Percentiles rank a stretch among this genome's conserved stretches.
Conservation (phyloP, 1,284 basidiomycete species). For the Heterobasidion irregulare region DNA sequence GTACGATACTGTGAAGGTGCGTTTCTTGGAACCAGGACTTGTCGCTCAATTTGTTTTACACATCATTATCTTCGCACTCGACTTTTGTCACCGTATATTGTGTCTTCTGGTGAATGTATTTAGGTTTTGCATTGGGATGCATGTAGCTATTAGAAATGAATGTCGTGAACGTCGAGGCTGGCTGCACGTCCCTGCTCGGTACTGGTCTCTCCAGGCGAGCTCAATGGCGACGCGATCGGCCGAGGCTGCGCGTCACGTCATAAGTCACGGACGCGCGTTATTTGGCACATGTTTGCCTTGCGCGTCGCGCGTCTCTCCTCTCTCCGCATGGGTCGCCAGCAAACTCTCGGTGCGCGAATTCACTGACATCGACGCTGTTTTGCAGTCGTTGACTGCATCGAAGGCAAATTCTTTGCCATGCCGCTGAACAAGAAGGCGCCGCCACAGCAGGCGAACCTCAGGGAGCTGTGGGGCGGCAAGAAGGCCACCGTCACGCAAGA, state of each 20-base stretch:
- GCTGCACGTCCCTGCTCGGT: neutral
- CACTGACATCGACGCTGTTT: neutral
- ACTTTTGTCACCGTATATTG: neutral
- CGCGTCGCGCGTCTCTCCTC: conserved; percentile 2
- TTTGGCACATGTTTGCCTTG: conserved; percentile 1
- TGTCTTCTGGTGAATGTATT: neutral
- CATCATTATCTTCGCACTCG: neutral
- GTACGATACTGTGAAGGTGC: neutral
- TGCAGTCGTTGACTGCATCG: neutral
- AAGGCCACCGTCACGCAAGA: conserved; percentile 8
- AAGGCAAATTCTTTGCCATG: conserved; percentile 69
- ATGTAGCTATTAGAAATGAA: neutral
- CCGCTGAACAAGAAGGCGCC: conserved; percentile 54
- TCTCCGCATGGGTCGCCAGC: conserved; percentile 52
- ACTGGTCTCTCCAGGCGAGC: neutral
- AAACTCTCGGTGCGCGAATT: conserved; percentile 50
- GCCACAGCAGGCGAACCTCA: conserved; percentile 61
- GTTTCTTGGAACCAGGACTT: neutral
- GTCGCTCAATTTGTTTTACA: neutral
- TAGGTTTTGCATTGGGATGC: neutral
- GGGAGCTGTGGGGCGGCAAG: conserved; percentile 56
- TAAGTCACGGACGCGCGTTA: neutral
- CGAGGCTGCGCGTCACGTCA: neutral
- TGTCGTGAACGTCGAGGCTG: neutral
- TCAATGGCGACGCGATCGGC: neutral